A percentile compares a stretch with the other conserved stretches of the same genome.
These are phyloP conservation scores for Gracilaria caudata DNA, from an alignment of 23 red algal species.

Conservation along the genomic window DNA sequence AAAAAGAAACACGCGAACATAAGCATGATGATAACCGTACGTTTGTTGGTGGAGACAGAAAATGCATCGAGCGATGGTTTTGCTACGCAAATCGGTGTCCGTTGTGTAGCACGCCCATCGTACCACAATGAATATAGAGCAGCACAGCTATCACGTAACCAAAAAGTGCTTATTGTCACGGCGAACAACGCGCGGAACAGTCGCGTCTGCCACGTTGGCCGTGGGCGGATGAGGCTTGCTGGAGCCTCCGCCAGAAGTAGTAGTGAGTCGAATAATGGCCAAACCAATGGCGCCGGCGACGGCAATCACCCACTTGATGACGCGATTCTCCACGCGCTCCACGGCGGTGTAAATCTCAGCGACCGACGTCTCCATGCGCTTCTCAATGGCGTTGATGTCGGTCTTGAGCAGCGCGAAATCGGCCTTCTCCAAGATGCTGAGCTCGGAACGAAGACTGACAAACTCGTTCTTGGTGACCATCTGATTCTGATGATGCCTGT, in stretches of 20 bases:
- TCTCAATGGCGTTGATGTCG: slow-evolving; percentile 88
- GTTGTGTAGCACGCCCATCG: slow-evolving; percentile 49
- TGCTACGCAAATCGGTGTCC: slow-evolving; percentile 70
- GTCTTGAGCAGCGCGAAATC: slow-evolving; percentile 86
- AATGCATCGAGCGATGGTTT: slow-evolving; percentile 72
- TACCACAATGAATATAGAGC: not conserved
- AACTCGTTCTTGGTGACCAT: slow-evolving; percentile 93
- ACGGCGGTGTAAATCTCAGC: slow-evolving; percentile 95
- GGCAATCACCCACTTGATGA: slow-evolving; percentile 96
- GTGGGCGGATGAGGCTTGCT: not conserved
- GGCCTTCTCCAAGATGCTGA: slow-evolving; percentile 95
- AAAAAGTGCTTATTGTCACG: not conserved
- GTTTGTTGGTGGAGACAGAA: slow-evolving; percentile 1
- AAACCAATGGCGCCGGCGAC: slow-evolving; percentile 75
- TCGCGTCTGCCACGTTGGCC: not conserved
- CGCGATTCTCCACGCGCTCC: slow-evolving; percentile 85
- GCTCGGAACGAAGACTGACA: slow-evolving; percentile 75
- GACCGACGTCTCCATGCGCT: slow-evolving; percentile 77
- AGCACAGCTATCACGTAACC: slow-evolving; percentile 2
- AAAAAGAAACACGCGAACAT: not conserved
- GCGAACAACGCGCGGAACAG: not conserved
- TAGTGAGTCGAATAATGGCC: slow-evolving; percentile 44
- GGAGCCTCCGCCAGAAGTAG: not conserved
- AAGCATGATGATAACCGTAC: not conserved
- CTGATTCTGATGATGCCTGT: slow-evolving; percentile 32